These are phyloP conservation scores for Tritrichomonas musculus DNA, from an alignment of 208 protist genomes.

Conservation along the genomic window DNA sequence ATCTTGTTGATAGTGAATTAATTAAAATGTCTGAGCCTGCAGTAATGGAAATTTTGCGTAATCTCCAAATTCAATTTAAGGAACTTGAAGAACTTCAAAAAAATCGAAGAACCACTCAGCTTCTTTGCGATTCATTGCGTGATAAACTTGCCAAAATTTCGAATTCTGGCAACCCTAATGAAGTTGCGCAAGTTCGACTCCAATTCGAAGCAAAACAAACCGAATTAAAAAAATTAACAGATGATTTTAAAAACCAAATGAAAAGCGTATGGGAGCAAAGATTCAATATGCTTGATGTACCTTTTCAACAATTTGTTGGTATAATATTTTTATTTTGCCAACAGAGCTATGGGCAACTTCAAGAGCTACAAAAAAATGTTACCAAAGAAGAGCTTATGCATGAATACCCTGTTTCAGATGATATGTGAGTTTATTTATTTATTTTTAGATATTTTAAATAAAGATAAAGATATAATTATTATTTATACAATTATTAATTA, in stretches of 20 bases:
- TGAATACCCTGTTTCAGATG: too few relatives aligned
- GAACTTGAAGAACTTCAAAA: not conserved
- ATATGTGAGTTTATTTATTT: too few relatives aligned
- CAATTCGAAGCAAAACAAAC: not conserved
- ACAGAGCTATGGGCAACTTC: not conserved
- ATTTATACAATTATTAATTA: too few relatives aligned
- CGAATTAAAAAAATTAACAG: not conserved
- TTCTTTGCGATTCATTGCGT: not conserved
- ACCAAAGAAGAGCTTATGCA: not conserved
- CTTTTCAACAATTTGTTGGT: not conserved
- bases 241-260: not conserved
- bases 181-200: not conserved
- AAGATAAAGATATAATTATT: too few relatives aligned
- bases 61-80: not conserved
- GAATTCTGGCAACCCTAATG: not conserved
- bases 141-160: not conserved
- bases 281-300: not conserved
- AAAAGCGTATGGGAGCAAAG: not conserved
- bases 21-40: not conserved
- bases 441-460: too few relatives aligned
- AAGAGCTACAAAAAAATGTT: not conserved
- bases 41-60: not conserved
- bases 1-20: not conserved
- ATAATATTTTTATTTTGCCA: not conserved
- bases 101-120: not conserved